These are phyloP conservation scores for Mimosa pudica DNA, from an alignment of 306 rosid genomes.

Conservation along the genomic window DNA sequence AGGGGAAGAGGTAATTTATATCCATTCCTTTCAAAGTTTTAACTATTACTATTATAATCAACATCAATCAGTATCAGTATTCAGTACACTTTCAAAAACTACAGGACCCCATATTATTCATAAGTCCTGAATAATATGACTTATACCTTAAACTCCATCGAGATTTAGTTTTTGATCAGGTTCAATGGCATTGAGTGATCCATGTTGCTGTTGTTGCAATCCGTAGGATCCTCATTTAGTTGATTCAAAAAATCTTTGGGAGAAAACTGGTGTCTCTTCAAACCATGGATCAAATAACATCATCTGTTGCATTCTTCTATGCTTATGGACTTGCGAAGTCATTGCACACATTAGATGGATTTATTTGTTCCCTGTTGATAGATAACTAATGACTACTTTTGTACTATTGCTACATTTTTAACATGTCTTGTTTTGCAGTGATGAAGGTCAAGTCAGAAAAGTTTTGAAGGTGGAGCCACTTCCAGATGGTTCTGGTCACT, in stretches of 20 bases:
- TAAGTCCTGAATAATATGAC: neutral
- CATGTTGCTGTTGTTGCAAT: neutral
- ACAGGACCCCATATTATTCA: neutral
- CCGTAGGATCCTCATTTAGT: neutral
- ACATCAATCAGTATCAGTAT: neutral
- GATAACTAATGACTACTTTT: constrained; percentile 13
- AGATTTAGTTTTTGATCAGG: too few species aligned
- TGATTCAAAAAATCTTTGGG: neutral
- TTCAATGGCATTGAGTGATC: too few species aligned
- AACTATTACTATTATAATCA: constrained; percentile 1
- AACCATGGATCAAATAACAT: neutral
- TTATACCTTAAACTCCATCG: neutral
- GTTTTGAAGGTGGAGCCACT: constrained; percentile 90
- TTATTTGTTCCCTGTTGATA: constrained; percentile 13
- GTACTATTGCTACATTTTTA: constrained; percentile 12
- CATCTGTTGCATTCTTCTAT: neutral
- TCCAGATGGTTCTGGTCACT: constrained; percentile 91
- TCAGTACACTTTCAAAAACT: neutral
- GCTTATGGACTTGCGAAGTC: constrained; percentile 5
- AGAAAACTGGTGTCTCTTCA: constrained; percentile 11
- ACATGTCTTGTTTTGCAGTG: constrained; percentile 59
- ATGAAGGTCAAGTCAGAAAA: constrained; percentile 89
- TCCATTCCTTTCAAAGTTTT: neutral
- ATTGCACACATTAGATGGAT: constrained; percentile 11
- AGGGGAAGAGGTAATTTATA: constrained; percentile 66